Percentiles rank a stretch among this genome's conserved stretches.
phyloP scores from a whole-genome alignment of 208 protist genomes.

The Naegleria lovaniensis region DNA sequence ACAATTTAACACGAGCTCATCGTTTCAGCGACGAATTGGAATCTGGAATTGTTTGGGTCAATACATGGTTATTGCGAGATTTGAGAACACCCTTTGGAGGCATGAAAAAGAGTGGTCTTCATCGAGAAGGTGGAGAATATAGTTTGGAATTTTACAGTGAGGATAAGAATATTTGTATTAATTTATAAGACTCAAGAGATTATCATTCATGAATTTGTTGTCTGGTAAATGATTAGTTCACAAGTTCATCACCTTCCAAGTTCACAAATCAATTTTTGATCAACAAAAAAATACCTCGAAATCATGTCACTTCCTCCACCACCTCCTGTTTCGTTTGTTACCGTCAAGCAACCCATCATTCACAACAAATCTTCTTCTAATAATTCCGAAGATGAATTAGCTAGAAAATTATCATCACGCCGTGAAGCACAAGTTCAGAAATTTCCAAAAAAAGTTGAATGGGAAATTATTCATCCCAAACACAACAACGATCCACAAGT shows the following conservation, averaged over 20 bases:
- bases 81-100: conserved; percentile 76
- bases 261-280: too few relatives aligned
- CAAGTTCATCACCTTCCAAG: too few relatives aligned
- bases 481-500: background rate
- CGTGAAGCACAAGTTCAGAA: background rate
- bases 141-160: conserved; percentile 58
- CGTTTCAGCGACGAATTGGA: conserved; percentile 58
- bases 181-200: conserved; percentile 41
- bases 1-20: conserved; percentile 59
- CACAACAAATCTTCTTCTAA: too few relatives aligned
- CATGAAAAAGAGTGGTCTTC: conserved; percentile 74
- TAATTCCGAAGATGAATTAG: background rate
- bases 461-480: background rate
- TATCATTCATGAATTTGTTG: too few relatives aligned
- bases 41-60: conserved; percentile 77
- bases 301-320: too few relatives aligned
- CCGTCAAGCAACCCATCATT: too few relatives aligned
- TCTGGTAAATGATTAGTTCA: too few relatives aligned
- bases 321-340: too few relatives aligned
- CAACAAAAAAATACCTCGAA: too few relatives aligned
- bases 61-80: conserved; percentile 56
- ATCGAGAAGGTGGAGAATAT: conserved; percentile 65
- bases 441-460: background rate
- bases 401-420: background rate
- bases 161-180: conserved; percentile 57